Evolutionary conservation across 2,329 filamentous ascomycete genomes (phyloP).

Genomic region (Claviceps monticola): DNA sequence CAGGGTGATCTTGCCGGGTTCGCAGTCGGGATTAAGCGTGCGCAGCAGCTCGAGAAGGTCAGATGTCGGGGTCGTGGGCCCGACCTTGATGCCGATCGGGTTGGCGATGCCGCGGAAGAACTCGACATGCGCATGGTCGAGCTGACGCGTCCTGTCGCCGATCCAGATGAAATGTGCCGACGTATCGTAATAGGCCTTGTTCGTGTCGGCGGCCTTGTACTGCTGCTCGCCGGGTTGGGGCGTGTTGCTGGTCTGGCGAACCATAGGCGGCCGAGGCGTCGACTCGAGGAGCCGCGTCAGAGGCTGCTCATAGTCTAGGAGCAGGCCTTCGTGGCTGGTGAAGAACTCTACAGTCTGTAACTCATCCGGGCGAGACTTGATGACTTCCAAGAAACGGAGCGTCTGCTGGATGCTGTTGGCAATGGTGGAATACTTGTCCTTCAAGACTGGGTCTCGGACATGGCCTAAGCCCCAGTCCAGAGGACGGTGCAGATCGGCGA

Average conservation of each 20-base stretch:
- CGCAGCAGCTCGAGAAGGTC: constrained; percentile 73
- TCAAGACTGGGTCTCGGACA: constrained; percentile 69
- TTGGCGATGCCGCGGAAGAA: constrained; percentile 96
- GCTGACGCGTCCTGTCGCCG: constrained; percentile 85
- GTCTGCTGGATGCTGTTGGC: constrained; percentile 81
- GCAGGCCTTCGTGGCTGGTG: constrained; percentile 87
- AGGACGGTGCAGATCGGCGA: constrained; percentile 86
- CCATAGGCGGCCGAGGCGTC: constrained; percentile 27
- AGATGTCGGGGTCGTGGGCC: constrained; percentile 62
- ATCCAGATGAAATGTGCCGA: constrained; percentile 98
- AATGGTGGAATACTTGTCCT: constrained; percentile 73
- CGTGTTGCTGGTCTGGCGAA: not conserved
- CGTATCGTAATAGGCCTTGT: constrained; percentile 72
- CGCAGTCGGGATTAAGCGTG: constrained; percentile 67
- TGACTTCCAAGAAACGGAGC: constrained; percentile 83
- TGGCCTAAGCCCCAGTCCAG: constrained; percentile 92
- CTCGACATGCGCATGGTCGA: constrained; percentile 88
- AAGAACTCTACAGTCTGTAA: constrained; percentile 88
- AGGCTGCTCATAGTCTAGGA: constrained; percentile 87
- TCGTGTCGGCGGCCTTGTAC: constrained; percentile 14
- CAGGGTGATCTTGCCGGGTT: constrained; percentile 85
- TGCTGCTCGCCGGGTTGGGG: not conserved
- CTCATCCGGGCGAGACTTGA: constrained; percentile 73
- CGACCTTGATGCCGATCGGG: constrained; percentile 92
- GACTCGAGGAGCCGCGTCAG: constrained; percentile 65